These are phyloP conservation scores for Lecanoromycetidae sp. DNA, from an alignment of 2,329 filamentous ascomycete species.

Conservation along the genomic window DNA sequence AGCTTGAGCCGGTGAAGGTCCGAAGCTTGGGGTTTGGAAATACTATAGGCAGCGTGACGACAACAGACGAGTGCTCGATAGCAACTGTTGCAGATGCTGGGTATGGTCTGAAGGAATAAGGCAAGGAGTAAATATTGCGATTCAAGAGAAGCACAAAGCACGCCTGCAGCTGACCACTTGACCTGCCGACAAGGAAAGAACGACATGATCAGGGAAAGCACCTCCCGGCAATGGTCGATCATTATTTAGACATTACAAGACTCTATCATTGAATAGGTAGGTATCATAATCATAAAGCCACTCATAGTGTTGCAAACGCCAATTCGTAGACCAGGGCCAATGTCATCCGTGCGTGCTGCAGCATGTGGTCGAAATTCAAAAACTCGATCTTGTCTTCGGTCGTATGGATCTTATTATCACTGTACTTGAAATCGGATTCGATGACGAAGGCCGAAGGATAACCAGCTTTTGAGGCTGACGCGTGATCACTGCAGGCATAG, in stretches of 20 bases:
- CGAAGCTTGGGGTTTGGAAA: background rate
- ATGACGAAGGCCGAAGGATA: constrained; percentile 56
- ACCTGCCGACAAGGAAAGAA: no score
- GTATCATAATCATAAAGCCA: no score
- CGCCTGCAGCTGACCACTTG: no score
- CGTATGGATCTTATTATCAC: constrained; percentile 60
- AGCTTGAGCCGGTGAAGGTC: background rate
- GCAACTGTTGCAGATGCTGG: background rate
- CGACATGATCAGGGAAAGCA: no score
- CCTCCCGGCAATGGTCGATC: no score
- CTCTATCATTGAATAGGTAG: no score
- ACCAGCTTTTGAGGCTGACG: constrained; percentile 53
- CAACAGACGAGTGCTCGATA: background rate
- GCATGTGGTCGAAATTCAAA: constrained; percentile 77
- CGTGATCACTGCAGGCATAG: constrained; percentile 50
- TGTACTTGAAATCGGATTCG: constrained; percentile 47
- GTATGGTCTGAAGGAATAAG: background rate
- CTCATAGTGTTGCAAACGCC: constrained; percentile 45
- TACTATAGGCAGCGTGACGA: background rate
- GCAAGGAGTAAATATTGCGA: no score
- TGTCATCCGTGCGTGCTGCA: constrained; percentile 77
- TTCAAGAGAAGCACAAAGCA: no score
- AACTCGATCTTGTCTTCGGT: constrained; percentile 60
- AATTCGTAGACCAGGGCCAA: constrained; percentile 75
- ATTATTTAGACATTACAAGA: no score